A percentile compares a stretch with the other conserved stretches of the same genome.
phyloP scores from a whole-genome alignment of 2,329 filamentous ascomycete species.

The Aureobasidium sp. region DNA sequence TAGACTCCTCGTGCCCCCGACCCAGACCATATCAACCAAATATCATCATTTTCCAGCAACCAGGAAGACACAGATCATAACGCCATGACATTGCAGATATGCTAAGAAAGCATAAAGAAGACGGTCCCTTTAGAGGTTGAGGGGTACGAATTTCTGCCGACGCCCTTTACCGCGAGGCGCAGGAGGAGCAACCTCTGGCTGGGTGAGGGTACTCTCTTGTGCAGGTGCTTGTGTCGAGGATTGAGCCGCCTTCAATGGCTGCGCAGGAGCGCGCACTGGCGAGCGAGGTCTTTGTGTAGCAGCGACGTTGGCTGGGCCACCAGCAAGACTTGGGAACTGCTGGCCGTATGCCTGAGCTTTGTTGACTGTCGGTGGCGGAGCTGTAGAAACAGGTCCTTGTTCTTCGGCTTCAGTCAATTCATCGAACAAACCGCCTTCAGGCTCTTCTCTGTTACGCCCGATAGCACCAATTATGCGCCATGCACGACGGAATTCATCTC shows the following conservation, averaged over 20 bases:
- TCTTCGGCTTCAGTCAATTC: conserved; percentile 19
- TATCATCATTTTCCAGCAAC: neutral
- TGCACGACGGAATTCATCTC: conserved; percentile 76
- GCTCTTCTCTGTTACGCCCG: conserved; percentile 33
- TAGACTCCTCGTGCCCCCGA: neutral
- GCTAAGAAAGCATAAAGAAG: neutral
- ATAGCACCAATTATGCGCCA: conserved; percentile 60
- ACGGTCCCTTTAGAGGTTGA: neutral
- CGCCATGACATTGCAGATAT: neutral
- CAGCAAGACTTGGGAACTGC: conserved; percentile 5
- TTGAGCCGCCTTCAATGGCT: neutral
- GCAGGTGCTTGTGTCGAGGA: neutral
- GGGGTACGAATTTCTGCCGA: conserved; percentile 10
- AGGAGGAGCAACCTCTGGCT: neutral
- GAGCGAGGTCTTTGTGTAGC: neutral
- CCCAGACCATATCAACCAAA: neutral
- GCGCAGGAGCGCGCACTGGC: neutral
- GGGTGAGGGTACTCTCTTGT: neutral
- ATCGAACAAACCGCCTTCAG: conserved; percentile 26
- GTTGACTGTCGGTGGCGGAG: conserved; percentile 3
- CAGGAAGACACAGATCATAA: neutral
- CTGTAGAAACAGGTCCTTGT: neutral
- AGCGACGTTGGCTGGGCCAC: neutral
- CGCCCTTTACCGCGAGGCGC: conserved; percentile 3
- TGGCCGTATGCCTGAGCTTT: conserved; percentile 11